Base-by-base conservation (phyloP, 768 basidiomycete genomes). In the Panaeolus cyanescens region DNA sequence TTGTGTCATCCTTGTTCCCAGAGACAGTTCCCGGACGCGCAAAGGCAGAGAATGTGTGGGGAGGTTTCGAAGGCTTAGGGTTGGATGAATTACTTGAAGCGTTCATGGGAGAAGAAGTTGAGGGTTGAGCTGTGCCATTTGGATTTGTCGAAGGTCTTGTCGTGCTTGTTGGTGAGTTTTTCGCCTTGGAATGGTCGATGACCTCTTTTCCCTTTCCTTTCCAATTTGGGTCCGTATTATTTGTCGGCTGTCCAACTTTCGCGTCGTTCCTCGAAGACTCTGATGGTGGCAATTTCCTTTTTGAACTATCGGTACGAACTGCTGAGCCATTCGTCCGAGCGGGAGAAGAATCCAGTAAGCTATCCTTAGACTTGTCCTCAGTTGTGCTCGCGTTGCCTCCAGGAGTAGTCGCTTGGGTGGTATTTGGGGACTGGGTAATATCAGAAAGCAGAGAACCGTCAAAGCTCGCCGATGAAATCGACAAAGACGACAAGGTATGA, bases 391-490 rank as follows among this genome's bases (percentile, higher is more conserved):
- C 31, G 25, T 58, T 34, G 5, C 56, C 56, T 28, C 45, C 55
- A 8, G 54, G n/a, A 37, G 37, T 55, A 6, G 36, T 59, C 36
- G 40, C 39, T 22, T 45, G 32, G 20, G 54, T 34, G 5, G 54
- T 37, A 36, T 20, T 55, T 1, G 56, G 20, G 7, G 59, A 37
- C 19, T 54, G 59, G n/a, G 32, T 37, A 2, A 72, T 64, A 56
- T 76, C 68, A 5, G 80, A 76, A 65, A 83, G 71, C 56, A 80
- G 36, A 54, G 80, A 77, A 65, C 72, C 73, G 61, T 77, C 74
- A 55, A 81, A 50, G 9, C 45, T 50, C 4, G 45, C 25, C 30
- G 45, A 50, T 50, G 45, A 50, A 28, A 50, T 50, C 15, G 45
- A 50, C 45, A 50, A 60, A 13, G 74, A 68, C 2, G 79, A 75